Conservation (phyloP, 73 alveolate species). For the Paramecium sexaurelia region DNA sequence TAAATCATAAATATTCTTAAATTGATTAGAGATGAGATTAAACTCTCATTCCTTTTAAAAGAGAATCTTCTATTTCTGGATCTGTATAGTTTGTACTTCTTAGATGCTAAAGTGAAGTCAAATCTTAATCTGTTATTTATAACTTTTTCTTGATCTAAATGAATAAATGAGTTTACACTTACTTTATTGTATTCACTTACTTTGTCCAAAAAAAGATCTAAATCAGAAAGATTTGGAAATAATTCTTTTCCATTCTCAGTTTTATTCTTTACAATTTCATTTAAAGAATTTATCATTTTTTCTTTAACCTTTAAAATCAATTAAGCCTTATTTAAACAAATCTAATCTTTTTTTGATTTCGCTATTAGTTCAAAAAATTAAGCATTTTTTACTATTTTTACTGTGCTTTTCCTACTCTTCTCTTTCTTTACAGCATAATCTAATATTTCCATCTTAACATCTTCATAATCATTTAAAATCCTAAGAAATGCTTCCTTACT, state of each 20-base stretch:
- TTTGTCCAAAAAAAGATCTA: constrained; percentile 20
- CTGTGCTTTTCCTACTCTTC: constrained; percentile 49
- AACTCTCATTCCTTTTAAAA: constrained; percentile 8
- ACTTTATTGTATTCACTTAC: constrained; percentile 12
- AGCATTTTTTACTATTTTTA: not conserved
- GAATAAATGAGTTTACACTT: not conserved
- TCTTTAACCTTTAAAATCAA: constrained; percentile 2
- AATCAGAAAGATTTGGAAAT: not conserved
- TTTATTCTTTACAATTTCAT: constrained; percentile 17
- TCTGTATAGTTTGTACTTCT: not conserved
- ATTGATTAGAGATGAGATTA: constrained; percentile 8
- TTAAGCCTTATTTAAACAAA: not conserved
- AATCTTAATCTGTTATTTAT: not conserved
- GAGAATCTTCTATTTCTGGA: constrained; percentile 32
- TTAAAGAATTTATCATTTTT: not conserved
- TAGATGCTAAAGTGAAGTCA: not conserved
- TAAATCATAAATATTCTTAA: constrained; percentile 49
- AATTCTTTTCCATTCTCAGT: constrained; percentile 26
- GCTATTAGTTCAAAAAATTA: constrained; percentile 19
- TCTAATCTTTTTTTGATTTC: constrained; percentile 14
- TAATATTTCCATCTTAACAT: constrained; percentile 28
- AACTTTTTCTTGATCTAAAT: not conserved
- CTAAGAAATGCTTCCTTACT: not conserved
- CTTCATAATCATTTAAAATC: constrained; percentile 25
- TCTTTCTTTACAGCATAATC: constrained; percentile 45